Percentiles rank a stretch among this genome's conserved stretches.
Evolutionary conservation across 2,329 filamentous ascomycete species (phyloP).

Genomic region (Ceratocystis huliohia): DNA sequence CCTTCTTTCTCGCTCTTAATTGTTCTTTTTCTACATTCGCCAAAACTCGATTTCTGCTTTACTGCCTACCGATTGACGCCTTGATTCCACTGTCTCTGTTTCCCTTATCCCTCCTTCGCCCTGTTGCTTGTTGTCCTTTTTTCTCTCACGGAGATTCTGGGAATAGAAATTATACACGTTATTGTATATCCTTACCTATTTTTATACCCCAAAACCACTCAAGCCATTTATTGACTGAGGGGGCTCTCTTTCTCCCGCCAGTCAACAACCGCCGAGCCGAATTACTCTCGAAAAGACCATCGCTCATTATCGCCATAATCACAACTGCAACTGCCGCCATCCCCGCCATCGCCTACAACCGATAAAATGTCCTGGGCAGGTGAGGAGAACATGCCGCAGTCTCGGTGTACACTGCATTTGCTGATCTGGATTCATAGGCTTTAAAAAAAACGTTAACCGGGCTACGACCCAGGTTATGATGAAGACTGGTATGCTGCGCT

Average conservation of each 20-base stretch:
- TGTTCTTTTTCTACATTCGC: background rate
- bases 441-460: constrained; percentile 85
- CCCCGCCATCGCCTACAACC: constrained; percentile 6
- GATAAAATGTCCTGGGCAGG: constrained; percentile 58
- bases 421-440: constrained; percentile 30
- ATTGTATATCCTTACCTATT: constrained; percentile 5
- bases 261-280: background rate
- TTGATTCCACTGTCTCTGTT: background rate
- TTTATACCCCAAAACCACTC: constrained; percentile 10
- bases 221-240: background rate
- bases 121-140: background rate
- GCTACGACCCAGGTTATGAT: constrained; percentile 99
- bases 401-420: constrained; percentile 16
- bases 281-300: background rate
- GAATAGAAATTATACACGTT: background rate
- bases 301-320: background rate
- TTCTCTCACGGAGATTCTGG: background rate
- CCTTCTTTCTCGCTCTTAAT: background rate
- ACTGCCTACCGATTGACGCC: background rate
- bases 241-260: background rate
- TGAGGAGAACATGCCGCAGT: constrained; percentile 26
- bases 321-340: background rate
- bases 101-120: background rate
- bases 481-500: constrained; percentile 63
- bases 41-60: background rate